A percentile compares a stretch with the other conserved stretches of the same genome.
phyloP scores from a whole-genome alignment of 805 yeast genomes.

The Kuraishia hungarica region DNA sequence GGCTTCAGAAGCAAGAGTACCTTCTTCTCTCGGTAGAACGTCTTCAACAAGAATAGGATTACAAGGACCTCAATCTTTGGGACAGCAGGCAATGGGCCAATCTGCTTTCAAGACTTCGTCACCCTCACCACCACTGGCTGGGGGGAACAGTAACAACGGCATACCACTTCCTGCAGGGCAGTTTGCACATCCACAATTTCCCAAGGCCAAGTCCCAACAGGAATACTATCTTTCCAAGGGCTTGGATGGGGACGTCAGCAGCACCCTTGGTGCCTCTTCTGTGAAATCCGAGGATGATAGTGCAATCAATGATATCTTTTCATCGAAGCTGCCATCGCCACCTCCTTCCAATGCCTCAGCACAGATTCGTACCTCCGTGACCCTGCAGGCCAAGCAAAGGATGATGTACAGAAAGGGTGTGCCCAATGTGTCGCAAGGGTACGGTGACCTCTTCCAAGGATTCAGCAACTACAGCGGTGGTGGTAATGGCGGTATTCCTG shows the following conservation, averaged over 20 bases:
- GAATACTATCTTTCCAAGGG: neutral
- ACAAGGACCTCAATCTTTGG: neutral
- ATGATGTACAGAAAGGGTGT: neutral
- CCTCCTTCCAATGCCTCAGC: neutral
- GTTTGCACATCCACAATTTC: neutral
- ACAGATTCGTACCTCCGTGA: neutral
- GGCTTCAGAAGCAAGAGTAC: neutral
- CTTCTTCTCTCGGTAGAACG: neutral
- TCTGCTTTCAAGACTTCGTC: neutral
- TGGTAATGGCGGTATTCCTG: neutral
- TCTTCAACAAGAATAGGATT: conserved; percentile 2
- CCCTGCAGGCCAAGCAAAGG: conserved; percentile 2
- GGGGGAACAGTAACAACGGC: neutral
- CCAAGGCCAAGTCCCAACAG: neutral
- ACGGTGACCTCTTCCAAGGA: conserved; percentile 3
- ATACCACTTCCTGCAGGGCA: neutral
- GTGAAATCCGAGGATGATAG: conserved; percentile 12
- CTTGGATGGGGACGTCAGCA: neutral
- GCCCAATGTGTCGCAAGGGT: neutral
- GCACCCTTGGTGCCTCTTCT: neutral
- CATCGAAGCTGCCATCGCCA: conserved; percentile 7
- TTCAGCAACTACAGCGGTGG: neutral
- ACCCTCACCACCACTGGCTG: neutral
- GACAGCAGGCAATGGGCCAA: neutral
- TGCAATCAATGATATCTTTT: conserved; percentile 24